A percentile compares a stretch with the other conserved stretches of the same genome.
phyloP scores from a whole-genome alignment of 805 yeast genomes.

The Candida palmyrensis region DNA sequence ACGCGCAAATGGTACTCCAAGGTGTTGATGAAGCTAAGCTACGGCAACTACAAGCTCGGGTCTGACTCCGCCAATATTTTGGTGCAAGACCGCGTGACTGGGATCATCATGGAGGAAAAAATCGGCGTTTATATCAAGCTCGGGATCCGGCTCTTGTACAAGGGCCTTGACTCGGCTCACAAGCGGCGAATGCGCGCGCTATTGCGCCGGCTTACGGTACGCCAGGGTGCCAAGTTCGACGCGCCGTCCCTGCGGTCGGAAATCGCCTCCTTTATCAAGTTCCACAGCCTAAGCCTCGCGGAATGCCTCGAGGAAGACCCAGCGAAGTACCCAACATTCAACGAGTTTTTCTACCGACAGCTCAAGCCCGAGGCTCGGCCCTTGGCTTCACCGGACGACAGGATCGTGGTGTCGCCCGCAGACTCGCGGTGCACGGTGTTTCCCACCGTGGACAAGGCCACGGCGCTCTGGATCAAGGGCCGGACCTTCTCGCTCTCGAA shows the following conservation, averaged over 20 bases:
- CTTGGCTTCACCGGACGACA: slow-evolving; percentile 51
- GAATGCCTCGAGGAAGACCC: slow-evolving; percentile 56
- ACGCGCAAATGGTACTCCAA: slow-evolving; percentile 86
- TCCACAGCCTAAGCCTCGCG: slow-evolving; percentile 71
- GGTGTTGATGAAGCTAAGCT: slow-evolving; percentile 74
- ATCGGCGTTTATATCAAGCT: slow-evolving; percentile 84
- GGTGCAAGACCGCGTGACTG: slow-evolving; percentile 88
- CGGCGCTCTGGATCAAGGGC: slow-evolving; percentile 87
- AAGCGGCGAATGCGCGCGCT: slow-evolving; percentile 54
- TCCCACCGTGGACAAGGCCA: slow-evolving; percentile 53
- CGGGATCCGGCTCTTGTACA: slow-evolving; percentile 80
- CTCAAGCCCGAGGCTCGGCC: slow-evolving; percentile 68
- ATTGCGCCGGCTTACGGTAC: slow-evolving; percentile 60
- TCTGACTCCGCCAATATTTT: slow-evolving; percentile 86
- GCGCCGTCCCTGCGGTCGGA: slow-evolving; percentile 57
- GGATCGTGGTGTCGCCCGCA: slow-evolving; percentile 70
- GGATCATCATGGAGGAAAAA: slow-evolving; percentile 86
- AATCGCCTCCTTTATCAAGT: slow-evolving; percentile 73
- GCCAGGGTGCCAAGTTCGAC: slow-evolving; percentile 85
- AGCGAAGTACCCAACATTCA: slow-evolving; percentile 60
- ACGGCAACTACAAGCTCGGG: slow-evolving; percentile 83
- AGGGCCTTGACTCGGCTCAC: slow-evolving; percentile 63
- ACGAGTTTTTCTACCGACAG: slow-evolving; percentile 83
- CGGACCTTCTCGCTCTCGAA: slow-evolving; percentile 62
- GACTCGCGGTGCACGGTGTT: slow-evolving; percentile 83